Percentiles rank a stretch among this genome's conserved stretches.
Conservation (phyloP, 306 rosid species). For the Crotalaria pallida region DNA sequence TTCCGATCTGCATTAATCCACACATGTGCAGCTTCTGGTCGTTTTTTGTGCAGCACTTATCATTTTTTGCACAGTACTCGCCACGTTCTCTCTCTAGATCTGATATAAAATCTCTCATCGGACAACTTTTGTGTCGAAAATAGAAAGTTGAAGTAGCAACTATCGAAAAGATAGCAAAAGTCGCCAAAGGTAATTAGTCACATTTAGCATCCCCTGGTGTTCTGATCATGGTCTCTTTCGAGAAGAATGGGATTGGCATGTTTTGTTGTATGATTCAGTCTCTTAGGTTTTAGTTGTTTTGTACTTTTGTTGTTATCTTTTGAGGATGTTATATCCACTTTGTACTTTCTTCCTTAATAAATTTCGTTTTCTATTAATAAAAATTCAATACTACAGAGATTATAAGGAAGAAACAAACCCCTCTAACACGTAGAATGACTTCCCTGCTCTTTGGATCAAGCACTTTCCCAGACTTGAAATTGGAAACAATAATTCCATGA, state of each 20-base stretch:
- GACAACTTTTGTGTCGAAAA: too few relatives aligned
- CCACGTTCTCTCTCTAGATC: too few relatives aligned
- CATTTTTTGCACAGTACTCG: too few relatives aligned
- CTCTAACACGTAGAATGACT: conserved; percentile 35
- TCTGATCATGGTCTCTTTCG: too few relatives aligned
- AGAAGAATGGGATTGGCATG: too few relatives aligned
- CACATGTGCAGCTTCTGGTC: too few relatives aligned
- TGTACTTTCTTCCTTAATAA: neutral
- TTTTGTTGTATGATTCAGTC: too few relatives aligned
- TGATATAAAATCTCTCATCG: too few relatives aligned
- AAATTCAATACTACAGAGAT: neutral
- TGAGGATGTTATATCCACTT: neutral
- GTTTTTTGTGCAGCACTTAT: too few relatives aligned
- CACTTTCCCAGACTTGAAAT: conserved; percentile 55
- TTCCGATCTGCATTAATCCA: too few relatives aligned
- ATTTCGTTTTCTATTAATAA: neutral
- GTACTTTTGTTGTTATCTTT: too few relatives aligned
- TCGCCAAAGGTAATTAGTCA: neutral
- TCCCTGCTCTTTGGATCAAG: conserved; percentile 52
- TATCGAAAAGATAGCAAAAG: conserved; percentile 1
- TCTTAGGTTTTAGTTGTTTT: too few relatives aligned
- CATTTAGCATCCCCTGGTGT: neutral
- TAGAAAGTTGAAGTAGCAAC: neutral
- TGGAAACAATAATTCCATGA: conserved; percentile 40
- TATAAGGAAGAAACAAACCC: conserved; percentile 36